Conservation (phyloP, 2,329 filamentous ascomycete genomes). For the Talaromyces sp. region DNA sequence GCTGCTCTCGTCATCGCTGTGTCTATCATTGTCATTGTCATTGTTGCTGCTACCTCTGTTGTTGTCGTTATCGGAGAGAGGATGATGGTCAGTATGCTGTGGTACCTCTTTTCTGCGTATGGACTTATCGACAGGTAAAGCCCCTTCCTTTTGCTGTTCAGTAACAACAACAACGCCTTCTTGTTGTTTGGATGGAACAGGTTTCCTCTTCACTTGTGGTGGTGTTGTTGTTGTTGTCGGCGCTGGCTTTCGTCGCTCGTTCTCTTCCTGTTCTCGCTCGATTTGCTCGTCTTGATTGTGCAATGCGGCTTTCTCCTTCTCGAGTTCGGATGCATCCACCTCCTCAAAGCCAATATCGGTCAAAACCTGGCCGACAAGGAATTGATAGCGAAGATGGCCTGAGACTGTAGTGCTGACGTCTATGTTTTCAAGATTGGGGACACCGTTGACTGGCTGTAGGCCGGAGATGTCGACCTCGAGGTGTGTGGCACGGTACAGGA, state of each 20-base stretch:
- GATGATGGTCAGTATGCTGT: background rate
- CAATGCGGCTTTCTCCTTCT: constrained; percentile 40
- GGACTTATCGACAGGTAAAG: background rate
- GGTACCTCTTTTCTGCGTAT: background rate
- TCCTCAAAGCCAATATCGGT: constrained; percentile 65
- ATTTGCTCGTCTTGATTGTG: constrained; percentile 35
- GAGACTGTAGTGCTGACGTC: constrained; percentile 61
- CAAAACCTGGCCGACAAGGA: constrained; percentile 62
- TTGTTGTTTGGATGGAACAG: background rate
- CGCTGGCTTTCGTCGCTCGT: constrained; percentile 27
- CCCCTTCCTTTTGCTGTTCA: background rate
- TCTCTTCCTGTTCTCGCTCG: constrained; percentile 30
- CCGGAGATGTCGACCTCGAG: constrained; percentile 80
- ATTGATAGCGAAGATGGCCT: constrained; percentile 67
- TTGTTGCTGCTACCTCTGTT: background rate
- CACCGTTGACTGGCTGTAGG: constrained; percentile 62
- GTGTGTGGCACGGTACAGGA: constrained; percentile 78
- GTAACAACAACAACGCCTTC: background rate
- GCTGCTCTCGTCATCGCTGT: background rate
- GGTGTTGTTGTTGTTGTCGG: constrained; percentile 19
- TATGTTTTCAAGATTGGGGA: constrained; percentile 56
- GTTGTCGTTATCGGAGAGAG: background rate
- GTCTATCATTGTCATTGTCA: background rate
- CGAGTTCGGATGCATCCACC: constrained; percentile 46
- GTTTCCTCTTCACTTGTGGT: background rate